Evolutionary conservation across 1,284 basidiomycete species (phyloP), one percentile per base, ranked within the genome.

Genomic region (Tetrapyrgos nigripes): DNA sequence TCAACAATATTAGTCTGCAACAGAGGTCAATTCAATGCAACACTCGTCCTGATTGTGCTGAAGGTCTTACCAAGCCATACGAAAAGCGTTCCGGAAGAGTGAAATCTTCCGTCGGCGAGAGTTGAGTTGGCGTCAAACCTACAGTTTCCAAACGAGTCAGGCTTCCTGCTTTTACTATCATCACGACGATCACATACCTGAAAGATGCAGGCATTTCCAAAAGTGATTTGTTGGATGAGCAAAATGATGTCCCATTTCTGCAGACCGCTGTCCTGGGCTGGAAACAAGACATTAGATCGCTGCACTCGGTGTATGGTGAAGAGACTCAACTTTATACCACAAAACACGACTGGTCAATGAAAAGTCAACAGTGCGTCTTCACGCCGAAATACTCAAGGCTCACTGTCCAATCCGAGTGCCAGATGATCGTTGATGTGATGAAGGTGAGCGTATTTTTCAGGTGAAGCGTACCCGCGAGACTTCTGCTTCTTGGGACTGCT

Each of bases 221-320:
- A 88, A 89, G 53, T 86, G 83, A 68, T 93, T 93, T 1, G 84
- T 86, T 1, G 84, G 85, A 64, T 88, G 84, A 1, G 84, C 88
- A 67, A 87, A 93, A 68, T 92, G 90, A 68, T 89, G 86, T 0
- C 90, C 89, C 4, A 80, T 74, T 53, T 79, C 76, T 0, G 88
- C 85, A 1, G 87, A 89, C 65, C 71, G 78, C 55, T 83, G 73
- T 1, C 89, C 89, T 14, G 85, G 84, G 66, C 83, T 89, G 55
- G 4, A 51, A 4, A 28, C 52, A 40, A 35, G n/a, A 35, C 13
- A 48, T 43, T 17, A 46, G n/a, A 45, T 33, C 27, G 14, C 28
- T 9, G 19, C 27, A 37, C 27, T 23, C 21, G 23, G 37, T 45
- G 9, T 52, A 40, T 29, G 52, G 29, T n/a, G 53, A 31, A 53